A percentile compares a stretch with the other conserved stretches of the same genome.
Conservation (phyloP, 495 filamentous ascomycete species). For the Aeminium ludgeri region DNA sequence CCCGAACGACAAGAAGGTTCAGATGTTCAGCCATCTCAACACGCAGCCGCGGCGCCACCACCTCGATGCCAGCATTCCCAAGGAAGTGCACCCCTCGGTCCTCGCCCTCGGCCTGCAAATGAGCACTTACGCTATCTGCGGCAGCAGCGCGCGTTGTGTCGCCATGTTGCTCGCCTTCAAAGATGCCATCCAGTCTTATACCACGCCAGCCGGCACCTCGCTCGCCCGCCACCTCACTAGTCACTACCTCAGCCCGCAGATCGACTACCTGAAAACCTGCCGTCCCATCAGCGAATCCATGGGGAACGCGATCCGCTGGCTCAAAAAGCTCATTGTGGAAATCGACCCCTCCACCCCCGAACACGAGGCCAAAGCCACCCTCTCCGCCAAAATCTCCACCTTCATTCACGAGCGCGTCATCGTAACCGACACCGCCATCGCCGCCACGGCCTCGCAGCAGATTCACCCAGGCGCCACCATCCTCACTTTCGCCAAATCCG, state of each 20-base stretch:
- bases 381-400: slow-evolving; percentile 67
- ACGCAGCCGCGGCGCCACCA: slow-evolving; percentile 53
- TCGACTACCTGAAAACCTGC: slow-evolving; percentile 81
- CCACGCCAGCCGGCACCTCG: slow-evolving; percentile 64
- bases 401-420: slow-evolving; percentile 85
- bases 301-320: slow-evolving; percentile 86
- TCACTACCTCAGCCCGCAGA: slow-evolving; percentile 84
- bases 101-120: slow-evolving; percentile 77
- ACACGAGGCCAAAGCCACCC: slow-evolving; percentile 51
- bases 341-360: slow-evolving; percentile 73
- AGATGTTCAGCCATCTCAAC: slow-evolving; percentile 74
- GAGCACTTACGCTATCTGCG: slow-evolving; percentile 73
- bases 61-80: slow-evolving; percentile 49
- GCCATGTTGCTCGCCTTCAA: slow-evolving; percentile 81
- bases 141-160: slow-evolving; percentile 75
- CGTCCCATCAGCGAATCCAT: slow-evolving; percentile 84
- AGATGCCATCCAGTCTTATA: slow-evolving; percentile 82
- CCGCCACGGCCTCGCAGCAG: slow-evolving; percentile 50
- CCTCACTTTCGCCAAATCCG: slow-evolving; percentile 77
- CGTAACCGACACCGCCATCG: slow-evolving; percentile 70
- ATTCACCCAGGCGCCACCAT: slow-evolving; percentile 69
- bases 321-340: slow-evolving; percentile 75
- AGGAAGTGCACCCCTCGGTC: slow-evolving; percentile 82
- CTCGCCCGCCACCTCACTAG: slow-evolving; percentile 79
- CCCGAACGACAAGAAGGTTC: slow-evolving; percentile 35